Conservation (phyloP, 352 stramenopile species). For the Pythium scleroteichum region DNA sequence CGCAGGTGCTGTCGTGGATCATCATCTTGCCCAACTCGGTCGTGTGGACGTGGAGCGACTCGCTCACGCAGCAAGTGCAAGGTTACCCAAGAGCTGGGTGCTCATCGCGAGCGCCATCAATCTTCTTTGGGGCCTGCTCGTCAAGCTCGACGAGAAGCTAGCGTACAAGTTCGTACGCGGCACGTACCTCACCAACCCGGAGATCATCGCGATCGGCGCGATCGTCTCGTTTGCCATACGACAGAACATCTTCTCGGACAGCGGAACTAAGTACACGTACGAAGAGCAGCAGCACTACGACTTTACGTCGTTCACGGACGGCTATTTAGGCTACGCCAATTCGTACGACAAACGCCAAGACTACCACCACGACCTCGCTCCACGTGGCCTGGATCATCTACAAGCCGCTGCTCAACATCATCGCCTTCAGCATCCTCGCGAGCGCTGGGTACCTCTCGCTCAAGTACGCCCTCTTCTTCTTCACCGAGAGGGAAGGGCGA, state of each 20-base stretch:
- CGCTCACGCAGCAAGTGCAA: conserved; percentile 12
- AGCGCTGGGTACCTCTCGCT: conserved; percentile 4
- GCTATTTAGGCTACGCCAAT: conserved; percentile 21
- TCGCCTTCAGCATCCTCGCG: conserved; percentile 2
- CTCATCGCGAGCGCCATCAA: conserved; percentile 14
- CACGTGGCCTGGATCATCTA: conserved; percentile 22
- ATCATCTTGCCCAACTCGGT: conserved; percentile 30
- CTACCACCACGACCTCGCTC: conserved; percentile 14
- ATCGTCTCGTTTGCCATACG: conserved; percentile 7
- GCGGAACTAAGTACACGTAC: conserved; percentile 15
- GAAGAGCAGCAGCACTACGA: conserved; percentile 25
- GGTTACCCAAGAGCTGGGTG: conserved; percentile 24
- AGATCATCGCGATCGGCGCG: conserved; percentile 20
- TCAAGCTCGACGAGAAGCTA: conserved; percentile 14
- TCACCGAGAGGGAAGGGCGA: conserved; percentile 10
- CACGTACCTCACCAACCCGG: conserved; percentile 22
- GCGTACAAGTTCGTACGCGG: conserved; percentile 17
- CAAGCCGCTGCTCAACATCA: conserved; percentile 19
- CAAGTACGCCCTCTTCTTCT: conserved; percentile 18
- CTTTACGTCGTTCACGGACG: conserved; percentile 14
- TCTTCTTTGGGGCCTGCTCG: conserved; percentile 16
- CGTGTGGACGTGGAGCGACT: conserved; percentile 27
- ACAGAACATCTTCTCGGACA: conserved; percentile 19
- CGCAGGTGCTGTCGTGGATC: conserved; percentile 24
- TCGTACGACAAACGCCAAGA: conserved; percentile 17